Percentiles rank a stretch among this genome's conserved stretches.
These are phyloP conservation scores for Calonectria multiphialidica DNA, from an alignment of 2,329 filamentous ascomycete species.

Conservation along the genomic window DNA sequence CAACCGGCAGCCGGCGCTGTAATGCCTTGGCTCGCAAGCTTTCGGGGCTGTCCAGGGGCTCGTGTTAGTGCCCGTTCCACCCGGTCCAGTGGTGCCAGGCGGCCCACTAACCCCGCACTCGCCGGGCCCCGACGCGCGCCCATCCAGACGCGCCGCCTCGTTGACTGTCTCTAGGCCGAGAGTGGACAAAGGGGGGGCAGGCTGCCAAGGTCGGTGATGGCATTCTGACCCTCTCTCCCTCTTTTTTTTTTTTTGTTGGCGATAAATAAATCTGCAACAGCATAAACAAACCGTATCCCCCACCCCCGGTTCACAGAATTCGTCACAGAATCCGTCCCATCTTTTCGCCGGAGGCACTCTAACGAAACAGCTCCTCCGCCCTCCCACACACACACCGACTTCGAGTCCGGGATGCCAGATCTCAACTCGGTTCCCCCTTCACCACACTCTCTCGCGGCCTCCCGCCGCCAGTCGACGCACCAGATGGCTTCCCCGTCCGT, in stretches of 20 bases:
- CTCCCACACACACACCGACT: background rate
- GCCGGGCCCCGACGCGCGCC: slow-evolving; percentile 23
- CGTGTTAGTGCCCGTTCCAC: slow-evolving; percentile 38
- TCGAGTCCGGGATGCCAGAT: slow-evolving; percentile 59
- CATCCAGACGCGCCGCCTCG: slow-evolving; percentile 27
- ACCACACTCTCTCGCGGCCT: slow-evolving; percentile 57
- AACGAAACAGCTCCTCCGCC: slow-evolving; percentile 8
- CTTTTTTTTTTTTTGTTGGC: no score
- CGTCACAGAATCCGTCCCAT: background rate
- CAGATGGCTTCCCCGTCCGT: slow-evolving; percentile 54
- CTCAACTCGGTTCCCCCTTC: slow-evolving; percentile 68
- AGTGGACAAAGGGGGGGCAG: slow-evolving; percentile 4
- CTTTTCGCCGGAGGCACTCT: background rate
- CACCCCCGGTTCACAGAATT: no score
- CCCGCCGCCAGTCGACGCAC: slow-evolving; percentile 58
- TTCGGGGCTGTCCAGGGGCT: slow-evolving; percentile 20
- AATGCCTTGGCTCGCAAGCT: background rate
- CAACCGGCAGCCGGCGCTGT: background rate
- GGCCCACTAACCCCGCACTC: slow-evolving; percentile 37
- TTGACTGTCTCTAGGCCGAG: background rate
- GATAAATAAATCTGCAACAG: background rate
- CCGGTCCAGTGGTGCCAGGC: slow-evolving; percentile 34
- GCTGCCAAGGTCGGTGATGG: background rate
- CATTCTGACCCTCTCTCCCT: background rate
- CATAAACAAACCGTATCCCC: background rate